Evolutionary conservation across 768 basidiomycete species (phyloP).

Genomic region (Nidula microcarpa): DNA sequence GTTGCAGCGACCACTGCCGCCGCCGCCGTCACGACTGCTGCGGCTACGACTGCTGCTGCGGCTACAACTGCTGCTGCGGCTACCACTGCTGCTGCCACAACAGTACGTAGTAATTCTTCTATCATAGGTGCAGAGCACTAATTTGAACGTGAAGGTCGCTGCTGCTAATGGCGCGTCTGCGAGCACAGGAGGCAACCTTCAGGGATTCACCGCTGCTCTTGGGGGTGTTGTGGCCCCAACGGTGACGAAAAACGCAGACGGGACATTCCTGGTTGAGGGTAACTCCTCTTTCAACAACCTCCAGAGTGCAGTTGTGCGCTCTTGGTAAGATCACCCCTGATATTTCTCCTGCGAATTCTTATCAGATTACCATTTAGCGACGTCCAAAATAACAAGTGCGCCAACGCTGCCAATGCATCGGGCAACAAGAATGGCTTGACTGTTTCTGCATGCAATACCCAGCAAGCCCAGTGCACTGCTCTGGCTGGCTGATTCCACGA

Average conservation of each 20-base stretch:
- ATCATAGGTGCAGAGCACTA: no score
- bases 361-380: slow-evolving; percentile 24
- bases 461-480: slow-evolving; percentile 39
- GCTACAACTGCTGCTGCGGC: slow-evolving; percentile 9
- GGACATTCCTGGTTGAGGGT: slow-evolving; percentile 46
- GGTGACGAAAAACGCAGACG: slow-evolving; percentile 34
- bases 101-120: no score
- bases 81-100: slow-evolving; percentile 9
- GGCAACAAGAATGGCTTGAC: slow-evolving; percentile 44
- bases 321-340: slow-evolving; percentile 28
- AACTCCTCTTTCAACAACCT: slow-evolving; percentile 44
- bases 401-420: slow-evolving; percentile 50
- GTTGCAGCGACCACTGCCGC: slow-evolving; percentile 8
- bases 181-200: slow-evolving; percentile 32
- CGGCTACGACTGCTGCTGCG: slow-evolving; percentile 4
- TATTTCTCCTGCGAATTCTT: neutral
- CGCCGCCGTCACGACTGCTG: slow-evolving; percentile 5
- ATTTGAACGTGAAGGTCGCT: no score
- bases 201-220: slow-evolving; percentile 46
- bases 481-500: slow-evolving; percentile 7
- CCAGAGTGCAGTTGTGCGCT: slow-evolving; percentile 42
- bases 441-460: slow-evolving; percentile 41
- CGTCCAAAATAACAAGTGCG: slow-evolving; percentile 58
- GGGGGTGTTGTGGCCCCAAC: slow-evolving; percentile 43
- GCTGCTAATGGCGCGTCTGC: slow-evolving; percentile 6